A percentile compares a stretch with the other conserved stretches of the same genome.
Evolutionary conservation across 768 basidiomycete genomes (phyloP).

Genomic region (Russula olivacea): DNA sequence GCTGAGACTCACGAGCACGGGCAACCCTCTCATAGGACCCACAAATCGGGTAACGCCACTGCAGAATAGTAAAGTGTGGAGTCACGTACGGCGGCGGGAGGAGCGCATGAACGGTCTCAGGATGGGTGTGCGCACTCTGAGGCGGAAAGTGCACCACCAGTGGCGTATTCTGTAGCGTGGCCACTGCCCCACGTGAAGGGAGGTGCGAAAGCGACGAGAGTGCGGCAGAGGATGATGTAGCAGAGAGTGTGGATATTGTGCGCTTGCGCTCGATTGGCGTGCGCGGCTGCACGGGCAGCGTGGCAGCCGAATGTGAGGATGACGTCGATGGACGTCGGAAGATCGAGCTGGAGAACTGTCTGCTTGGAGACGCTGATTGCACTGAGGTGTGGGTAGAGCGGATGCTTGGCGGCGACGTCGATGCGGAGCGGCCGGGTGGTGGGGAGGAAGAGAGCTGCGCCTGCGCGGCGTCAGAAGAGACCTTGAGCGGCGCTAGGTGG

Average conservation of each 20-base stretch:
- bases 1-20: conserved; percentile 34
- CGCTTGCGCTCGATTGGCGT: conserved; percentile 11
- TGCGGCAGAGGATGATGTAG: conserved; percentile 31
- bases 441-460: conserved; percentile 37
- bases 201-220: conserved; percentile 37
- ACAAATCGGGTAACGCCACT: conserved; percentile 57
- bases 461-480: conserved; percentile 46
- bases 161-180: conserved; percentile 35
- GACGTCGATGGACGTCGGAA: conserved; percentile 51
- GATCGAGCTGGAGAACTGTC: conserved; percentile 26
- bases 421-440: conserved; percentile 28
- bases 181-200: conserved; percentile 32
- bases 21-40: conserved; percentile 67
- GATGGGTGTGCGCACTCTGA: conserved; percentile 45
- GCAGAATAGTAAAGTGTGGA: conserved; percentile 64
- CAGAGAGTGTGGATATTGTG: conserved; percentile 27
- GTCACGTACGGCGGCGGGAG: conserved; percentile 66
- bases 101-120: conserved; percentile 62
- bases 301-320: conserved; percentile 53
- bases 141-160: conserved; percentile 60
- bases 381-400: conserved; percentile 8
- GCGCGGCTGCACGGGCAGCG: conserved; percentile 44
- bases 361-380: neutral
- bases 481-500: conserved; percentile 54
- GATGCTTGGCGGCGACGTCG: conserved; percentile 29